Conservation (phyloP, 352 stramenopile genomes). For the Phytophthora palmivora region DNA sequence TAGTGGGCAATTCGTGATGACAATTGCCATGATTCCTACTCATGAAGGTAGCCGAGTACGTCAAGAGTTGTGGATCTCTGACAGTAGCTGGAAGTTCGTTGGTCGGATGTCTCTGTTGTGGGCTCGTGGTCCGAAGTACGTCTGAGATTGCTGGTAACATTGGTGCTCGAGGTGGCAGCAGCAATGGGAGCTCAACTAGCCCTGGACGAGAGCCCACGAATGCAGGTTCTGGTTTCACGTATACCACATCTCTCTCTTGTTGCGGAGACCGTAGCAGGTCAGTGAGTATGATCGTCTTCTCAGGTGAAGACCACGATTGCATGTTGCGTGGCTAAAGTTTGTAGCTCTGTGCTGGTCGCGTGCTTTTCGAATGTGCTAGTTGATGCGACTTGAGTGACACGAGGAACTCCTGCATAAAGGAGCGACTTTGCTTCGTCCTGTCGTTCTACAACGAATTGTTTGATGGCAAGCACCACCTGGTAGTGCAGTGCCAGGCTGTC, state of each 20-base stretch:
- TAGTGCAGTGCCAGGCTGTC: conserved; percentile 14
- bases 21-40: conserved; percentile 9
- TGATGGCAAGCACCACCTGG: conserved; percentile 28
- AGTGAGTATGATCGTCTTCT: conserved; percentile 23
- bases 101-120: conserved; percentile 1
- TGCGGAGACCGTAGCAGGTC: conserved; percentile 18
- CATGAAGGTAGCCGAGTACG: conserved; percentile 28
- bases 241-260: conserved; percentile 7
- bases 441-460: conserved; percentile 27
- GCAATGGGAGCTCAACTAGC: conserved; percentile 18
- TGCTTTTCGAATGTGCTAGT: conserved; percentile 32
- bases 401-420: conserved; percentile 23
- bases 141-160: conserved; percentile 29
- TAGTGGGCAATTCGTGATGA: background rate
- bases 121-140: conserved; percentile 19
- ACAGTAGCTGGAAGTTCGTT: background rate
- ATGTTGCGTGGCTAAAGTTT: conserved; percentile 10
- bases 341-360: conserved; percentile 13
- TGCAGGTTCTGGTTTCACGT: conserved; percentile 19
- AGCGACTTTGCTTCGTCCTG: conserved; percentile 26
- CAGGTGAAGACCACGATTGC: conserved; percentile 26
- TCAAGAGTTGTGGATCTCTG: background rate
- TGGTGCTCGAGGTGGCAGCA: conserved; percentile 21
- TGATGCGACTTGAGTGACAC: conserved; percentile 29
- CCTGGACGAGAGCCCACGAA: conserved; percentile 13